Percentiles rank a stretch among this genome's conserved stretches.
phyloP scores from a whole-genome alignment of 805 yeast species.

The Tetrapisispora namnaoensis region DNA sequence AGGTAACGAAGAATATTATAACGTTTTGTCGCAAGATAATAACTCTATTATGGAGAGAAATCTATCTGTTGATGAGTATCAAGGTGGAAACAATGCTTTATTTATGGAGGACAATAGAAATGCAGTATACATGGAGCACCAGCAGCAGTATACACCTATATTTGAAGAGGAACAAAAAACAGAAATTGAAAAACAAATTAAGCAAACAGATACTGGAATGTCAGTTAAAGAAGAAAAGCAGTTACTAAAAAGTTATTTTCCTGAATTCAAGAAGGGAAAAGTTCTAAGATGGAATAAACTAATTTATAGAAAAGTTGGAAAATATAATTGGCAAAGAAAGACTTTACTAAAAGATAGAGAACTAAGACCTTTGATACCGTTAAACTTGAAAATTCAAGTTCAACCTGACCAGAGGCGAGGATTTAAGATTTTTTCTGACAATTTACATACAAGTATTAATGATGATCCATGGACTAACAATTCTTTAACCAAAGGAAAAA shows the following conservation, averaged over 20 bases:
- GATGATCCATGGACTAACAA: slow-evolving; percentile 3
- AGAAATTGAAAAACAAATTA: slow-evolving; percentile 8
- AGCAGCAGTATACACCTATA: slow-evolving; percentile 13
- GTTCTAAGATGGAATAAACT: slow-evolving; percentile 47
- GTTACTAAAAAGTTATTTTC: slow-evolving; percentile 42
- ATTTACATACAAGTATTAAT: slow-evolving; percentile 2
- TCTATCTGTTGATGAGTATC: slow-evolving; percentile 9
- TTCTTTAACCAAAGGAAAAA: slow-evolving; percentile 4
- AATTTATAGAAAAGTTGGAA: slow-evolving; percentile 39
- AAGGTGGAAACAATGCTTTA: slow-evolving; percentile 24
- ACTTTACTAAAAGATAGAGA: not conserved
- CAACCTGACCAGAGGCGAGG: slow-evolving; percentile 42
- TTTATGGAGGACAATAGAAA: slow-evolving; percentile 23
- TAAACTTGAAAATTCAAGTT: slow-evolving; percentile 42
- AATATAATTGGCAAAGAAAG: slow-evolving; percentile 36
- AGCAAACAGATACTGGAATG: slow-evolving; percentile 9
- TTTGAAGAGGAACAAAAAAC: slow-evolving; percentile 11
- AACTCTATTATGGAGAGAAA: slow-evolving; percentile 1
- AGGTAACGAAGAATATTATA: slow-evolving; percentile 4
- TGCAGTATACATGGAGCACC: slow-evolving; percentile 13
- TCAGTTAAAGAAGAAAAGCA: slow-evolving; percentile 26
- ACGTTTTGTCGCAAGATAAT: slow-evolving; percentile 4
- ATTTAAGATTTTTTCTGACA: slow-evolving; percentile 29
- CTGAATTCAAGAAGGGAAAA: slow-evolving; percentile 40
- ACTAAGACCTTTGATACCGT: slow-evolving; percentile 37